These are phyloP conservation scores for Suhomyces tanzawaensis DNA, from an alignment of 805 yeast genomes.

Conservation along the genomic window DNA sequence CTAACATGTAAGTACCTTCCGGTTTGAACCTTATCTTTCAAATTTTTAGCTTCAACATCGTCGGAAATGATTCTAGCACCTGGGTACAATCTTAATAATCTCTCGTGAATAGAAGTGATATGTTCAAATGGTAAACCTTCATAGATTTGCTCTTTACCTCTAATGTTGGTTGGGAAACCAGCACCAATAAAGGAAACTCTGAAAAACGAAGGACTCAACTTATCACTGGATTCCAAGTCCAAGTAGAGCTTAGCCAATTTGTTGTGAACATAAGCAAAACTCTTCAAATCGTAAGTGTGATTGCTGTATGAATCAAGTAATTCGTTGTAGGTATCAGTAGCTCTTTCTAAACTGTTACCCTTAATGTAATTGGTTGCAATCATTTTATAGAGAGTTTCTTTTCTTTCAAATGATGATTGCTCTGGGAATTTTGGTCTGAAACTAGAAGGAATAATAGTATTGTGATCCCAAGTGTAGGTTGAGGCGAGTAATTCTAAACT, in stretches of 20 bases:
- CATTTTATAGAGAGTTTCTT: constrained; percentile 65
- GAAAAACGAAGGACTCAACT: constrained; percentile 75
- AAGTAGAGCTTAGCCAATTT: constrained; percentile 67
- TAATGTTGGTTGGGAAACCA: constrained; percentile 76
- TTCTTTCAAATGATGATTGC: constrained; percentile 77
- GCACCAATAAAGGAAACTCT: constrained; percentile 77
- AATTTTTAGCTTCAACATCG: constrained; percentile 54
- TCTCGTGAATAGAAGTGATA: constrained; percentile 75
- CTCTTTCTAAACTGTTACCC: constrained; percentile 77
- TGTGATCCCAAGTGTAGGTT: constrained; percentile 72
- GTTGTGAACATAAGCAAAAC: constrained; percentile 68
- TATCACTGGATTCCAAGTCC: constrained; percentile 64
- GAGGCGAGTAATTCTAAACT: constrained; percentile 74
- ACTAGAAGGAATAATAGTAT: constrained; percentile 52
- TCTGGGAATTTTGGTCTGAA: constrained; percentile 71
- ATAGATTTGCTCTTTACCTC: constrained; percentile 75
- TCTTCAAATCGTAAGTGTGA: constrained; percentile 70
- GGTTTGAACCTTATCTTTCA: constrained; percentile 51
- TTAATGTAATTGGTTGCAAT: constrained; percentile 67
- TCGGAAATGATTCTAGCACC: constrained; percentile 71
- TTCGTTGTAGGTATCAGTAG: constrained; percentile 74
- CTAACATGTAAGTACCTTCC: constrained; percentile 75
- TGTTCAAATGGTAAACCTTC: constrained; percentile 89
- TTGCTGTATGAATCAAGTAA: constrained; percentile 71
- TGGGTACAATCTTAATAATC: constrained; percentile 72